phyloP scores from a whole-genome alignment of 176 grass and related monocot species.

The Sorghum bicolor region DNA sequence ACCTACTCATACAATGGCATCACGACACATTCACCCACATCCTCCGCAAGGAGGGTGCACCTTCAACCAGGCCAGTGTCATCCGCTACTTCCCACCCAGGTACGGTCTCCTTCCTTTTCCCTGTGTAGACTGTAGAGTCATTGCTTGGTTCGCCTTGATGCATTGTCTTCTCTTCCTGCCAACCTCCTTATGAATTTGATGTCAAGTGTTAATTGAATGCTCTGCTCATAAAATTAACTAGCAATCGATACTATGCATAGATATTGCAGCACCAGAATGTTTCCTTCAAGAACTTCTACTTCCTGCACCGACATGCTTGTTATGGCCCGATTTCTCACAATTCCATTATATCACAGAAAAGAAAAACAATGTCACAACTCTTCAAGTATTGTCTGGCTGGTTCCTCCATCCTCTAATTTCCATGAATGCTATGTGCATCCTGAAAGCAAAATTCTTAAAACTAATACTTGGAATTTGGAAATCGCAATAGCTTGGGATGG shows the following conservation, averaged over 20 bases:
- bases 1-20: not conserved
- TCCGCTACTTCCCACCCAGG: not conserved
- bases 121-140: not conserved
- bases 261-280: not conserved
- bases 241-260: not conserved
- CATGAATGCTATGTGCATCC: not conserved
- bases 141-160: not conserved
- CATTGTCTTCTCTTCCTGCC: not conserved
- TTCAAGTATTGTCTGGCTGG: not conserved
- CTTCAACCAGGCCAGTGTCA: not conserved
- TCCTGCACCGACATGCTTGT: not conserved
- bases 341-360: not conserved
- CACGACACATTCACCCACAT: not conserved
- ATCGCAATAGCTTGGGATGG: not conserved
- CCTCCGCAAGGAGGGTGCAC: not conserved
- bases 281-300: not conserved
- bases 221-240: not conserved
- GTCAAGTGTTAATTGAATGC: not conserved
- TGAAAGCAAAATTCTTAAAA: not conserved
- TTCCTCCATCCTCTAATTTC: not conserved
- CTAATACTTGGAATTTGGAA: not conserved
- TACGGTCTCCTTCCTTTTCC: not conserved
- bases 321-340: not conserved
- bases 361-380: not conserved
- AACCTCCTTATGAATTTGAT: not conserved